phyloP scores from a whole-genome alignment of 208 protist species.

The Leishmania braziliensis region DNA sequence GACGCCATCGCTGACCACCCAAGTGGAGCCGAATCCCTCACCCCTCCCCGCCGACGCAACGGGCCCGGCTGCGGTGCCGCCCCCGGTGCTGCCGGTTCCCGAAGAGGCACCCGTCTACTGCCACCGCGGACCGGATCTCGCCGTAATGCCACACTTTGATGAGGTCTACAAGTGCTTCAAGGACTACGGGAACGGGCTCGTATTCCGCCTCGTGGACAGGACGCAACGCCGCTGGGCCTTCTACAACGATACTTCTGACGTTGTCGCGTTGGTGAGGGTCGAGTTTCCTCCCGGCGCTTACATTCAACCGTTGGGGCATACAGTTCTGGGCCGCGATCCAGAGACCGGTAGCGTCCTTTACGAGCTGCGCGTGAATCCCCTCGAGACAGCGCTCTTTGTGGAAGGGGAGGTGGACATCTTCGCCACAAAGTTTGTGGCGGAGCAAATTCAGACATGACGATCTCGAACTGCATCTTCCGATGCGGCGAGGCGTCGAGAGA shows the following conservation, averaged over 20 bases:
- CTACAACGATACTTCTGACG: slow-evolving; percentile 78
- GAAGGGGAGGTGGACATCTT: slow-evolving; percentile 58
- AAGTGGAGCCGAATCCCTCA: neutral
- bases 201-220: slow-evolving; percentile 76
- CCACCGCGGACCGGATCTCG: slow-evolving; percentile 47
- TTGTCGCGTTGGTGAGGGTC: slow-evolving; percentile 53
- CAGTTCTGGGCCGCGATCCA: slow-evolving; percentile 30
- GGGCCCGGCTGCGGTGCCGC: neutral
- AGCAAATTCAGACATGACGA: slow-evolving; percentile 17
- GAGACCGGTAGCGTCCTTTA: slow-evolving; percentile 49
- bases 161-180: slow-evolving; percentile 81
- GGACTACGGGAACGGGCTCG: slow-evolving; percentile 72
- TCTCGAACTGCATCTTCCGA: neutral
- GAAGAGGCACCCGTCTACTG: slow-evolving; percentile 40
- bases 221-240: slow-evolving; percentile 54
- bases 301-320: slow-evolving; percentile 51
- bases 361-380: slow-evolving; percentile 53
- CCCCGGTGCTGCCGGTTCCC: slow-evolving; percentile 3
- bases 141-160: slow-evolving; percentile 40
- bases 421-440: slow-evolving; percentile 72
- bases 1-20: slow-evolving; percentile 2
- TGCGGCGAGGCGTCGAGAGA: neutral
- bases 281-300: slow-evolving; percentile 35
- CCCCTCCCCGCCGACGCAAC: neutral
- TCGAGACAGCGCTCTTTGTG: slow-evolving; percentile 64